Base-by-base conservation (phyloP, 352 stramenopile species). In the Albugo candida region DNA sequence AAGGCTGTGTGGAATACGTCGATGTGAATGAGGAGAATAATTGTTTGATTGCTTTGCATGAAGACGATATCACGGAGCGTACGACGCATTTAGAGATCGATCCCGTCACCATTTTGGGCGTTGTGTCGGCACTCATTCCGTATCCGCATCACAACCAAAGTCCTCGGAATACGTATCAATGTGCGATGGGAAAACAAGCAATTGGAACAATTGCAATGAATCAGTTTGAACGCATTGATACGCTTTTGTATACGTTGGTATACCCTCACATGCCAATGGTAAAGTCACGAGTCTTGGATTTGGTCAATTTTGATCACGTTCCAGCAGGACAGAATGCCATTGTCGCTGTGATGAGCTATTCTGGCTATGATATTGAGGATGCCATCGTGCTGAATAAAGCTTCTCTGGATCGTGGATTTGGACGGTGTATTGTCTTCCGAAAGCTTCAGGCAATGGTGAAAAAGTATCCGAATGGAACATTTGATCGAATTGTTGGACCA, bases 21-120 rank as follows among this genome's bases (percentile, higher is more conserved):
- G 96, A 99, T 64, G 96, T 99, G 52, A 99, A 99, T 60, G 96
- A 99, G 72, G 95, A 99, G 61, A 99, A 99, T 68, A 99, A 99
- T 52, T 99, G 95, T 61, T 69, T 98, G 37, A 95, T 99, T 41
- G 93, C 94, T 8, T 71, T 99, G 13, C 87, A 92, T 43, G 88
- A 97, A 61, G 76, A 70, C 51, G 78, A 95, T 37, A 92, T 95
- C 45, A 86, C 77, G 20, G 67, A 76, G 35, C 73, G 84, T 12
- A 93, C 92, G 51, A 99, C 96, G 20, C 96, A 99, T 67, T 71
- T 99, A 52, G 96, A 99, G 60, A 98, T 99, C 58, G 95, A 99
- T 61, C 95, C 96, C 1, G 88, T 99, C 45, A 99, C 94, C 18
- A 95, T 99, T 40, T 61, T 99, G 5, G 95, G 95, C 31, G 94